A percentile compares a stretch with the other conserved stretches of the same genome.
These are phyloP conservation scores for Ogataea degrootiae DNA, from an alignment of 805 yeast genomes.

Conservation along the genomic window DNA sequence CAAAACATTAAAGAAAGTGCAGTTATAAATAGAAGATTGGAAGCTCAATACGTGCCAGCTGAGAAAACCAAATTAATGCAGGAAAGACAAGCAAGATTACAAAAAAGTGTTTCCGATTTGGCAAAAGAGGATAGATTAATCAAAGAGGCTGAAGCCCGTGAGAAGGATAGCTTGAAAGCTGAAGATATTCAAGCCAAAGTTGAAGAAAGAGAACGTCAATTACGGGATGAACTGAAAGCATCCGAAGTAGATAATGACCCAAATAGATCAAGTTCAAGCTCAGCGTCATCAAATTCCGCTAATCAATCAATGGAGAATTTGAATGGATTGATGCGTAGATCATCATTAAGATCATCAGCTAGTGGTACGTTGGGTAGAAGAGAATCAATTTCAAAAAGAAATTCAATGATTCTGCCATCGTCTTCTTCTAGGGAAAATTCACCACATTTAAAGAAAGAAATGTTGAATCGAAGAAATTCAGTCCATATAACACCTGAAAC, in stretches of 20 bases:
- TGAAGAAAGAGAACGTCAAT: constrained; percentile 19
- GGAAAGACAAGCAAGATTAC: constrained; percentile 22
- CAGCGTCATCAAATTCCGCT: constrained; percentile 9
- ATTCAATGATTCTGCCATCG: neutral
- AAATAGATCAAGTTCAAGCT: constrained; percentile 10
- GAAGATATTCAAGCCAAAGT: constrained; percentile 12
- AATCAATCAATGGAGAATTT: neutral
- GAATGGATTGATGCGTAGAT: constrained; percentile 4
- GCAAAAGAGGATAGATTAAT: constrained; percentile 22
- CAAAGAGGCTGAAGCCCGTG: constrained; percentile 18
- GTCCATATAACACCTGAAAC: constrained; percentile 12
- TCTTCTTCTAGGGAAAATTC: constrained; percentile 2
- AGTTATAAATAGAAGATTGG: constrained; percentile 12
- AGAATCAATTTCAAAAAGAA: constrained; percentile 1
- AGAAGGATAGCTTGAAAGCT: constrained; percentile 9
- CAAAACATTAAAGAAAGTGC: constrained; percentile 8
- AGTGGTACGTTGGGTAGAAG: constrained; percentile 1
- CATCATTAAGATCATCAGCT: constrained; percentile 4
- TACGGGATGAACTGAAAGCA: constrained; percentile 17
- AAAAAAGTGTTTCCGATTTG: constrained; percentile 18
- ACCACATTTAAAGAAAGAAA: constrained; percentile 3
- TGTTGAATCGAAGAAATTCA: constrained; percentile 8
- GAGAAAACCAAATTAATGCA: constrained; percentile 20
- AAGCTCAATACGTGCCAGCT: constrained; percentile 22
- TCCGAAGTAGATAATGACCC: constrained; percentile 10